Conservation (phyloP, 805 yeast genomes). For the Monosporozyma servazzii region DNA sequence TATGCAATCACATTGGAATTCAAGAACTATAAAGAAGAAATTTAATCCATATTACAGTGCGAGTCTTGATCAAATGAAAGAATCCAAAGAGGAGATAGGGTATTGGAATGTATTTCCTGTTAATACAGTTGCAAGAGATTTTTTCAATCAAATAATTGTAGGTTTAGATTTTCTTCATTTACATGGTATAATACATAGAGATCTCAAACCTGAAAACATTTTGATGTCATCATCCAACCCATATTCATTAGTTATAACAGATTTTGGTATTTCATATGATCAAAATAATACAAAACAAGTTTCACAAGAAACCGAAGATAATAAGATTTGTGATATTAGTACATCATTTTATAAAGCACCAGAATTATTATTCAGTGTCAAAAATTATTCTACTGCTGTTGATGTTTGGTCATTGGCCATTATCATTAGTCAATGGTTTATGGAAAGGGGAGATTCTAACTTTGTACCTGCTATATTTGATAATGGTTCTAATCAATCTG, state of each 20-base stretch:
- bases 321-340: slow-evolving; percentile 42
- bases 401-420: slow-evolving; percentile 73
- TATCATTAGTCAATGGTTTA: slow-evolving; percentile 43
- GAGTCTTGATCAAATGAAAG: neutral
- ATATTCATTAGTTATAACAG: slow-evolving; percentile 50
- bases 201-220: slow-evolving; percentile 87
- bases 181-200: slow-evolving; percentile 86
- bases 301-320: slow-evolving; percentile 19
- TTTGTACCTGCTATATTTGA: slow-evolving; percentile 21
- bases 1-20: slow-evolving; percentile 13
- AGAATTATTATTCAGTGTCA: slow-evolving; percentile 55
- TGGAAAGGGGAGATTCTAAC: slow-evolving; percentile 12
- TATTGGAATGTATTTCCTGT: slow-evolving; percentile 17
- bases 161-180: slow-evolving; percentile 79
- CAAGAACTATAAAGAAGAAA: slow-evolving; percentile 1
- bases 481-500: slow-evolving; percentile 19
- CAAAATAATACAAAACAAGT: slow-evolving; percentile 16
- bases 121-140: slow-evolving; percentile 27
- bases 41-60: slow-evolving; percentile 15
- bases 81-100: neutral
- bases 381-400: slow-evolving; percentile 43
- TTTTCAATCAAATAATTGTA: slow-evolving; percentile 60
- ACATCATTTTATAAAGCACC: slow-evolving; percentile 71
- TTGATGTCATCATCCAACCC: slow-evolving; percentile 2
- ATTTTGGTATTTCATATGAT: slow-evolving; percentile 57